Percentiles rank a stretch among this genome's conserved stretches.
phyloP scores from a whole-genome alignment of 805 yeast genomes.

The Saturnispora halmiae region DNA sequence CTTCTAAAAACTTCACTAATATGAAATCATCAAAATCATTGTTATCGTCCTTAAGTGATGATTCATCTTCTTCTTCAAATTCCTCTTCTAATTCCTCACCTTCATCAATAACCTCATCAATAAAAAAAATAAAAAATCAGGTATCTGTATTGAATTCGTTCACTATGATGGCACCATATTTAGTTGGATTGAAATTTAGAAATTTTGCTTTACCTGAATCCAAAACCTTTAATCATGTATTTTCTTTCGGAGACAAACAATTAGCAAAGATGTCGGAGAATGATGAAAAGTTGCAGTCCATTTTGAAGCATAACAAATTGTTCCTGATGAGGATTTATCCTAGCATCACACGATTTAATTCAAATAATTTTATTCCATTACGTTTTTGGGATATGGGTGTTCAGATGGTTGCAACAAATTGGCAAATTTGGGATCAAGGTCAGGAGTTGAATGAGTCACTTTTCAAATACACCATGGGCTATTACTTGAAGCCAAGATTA shows the following conservation, averaged over 20 bases:
- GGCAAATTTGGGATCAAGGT: constrained; percentile 90
- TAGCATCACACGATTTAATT: constrained; percentile 61
- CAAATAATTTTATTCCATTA: constrained; percentile 76
- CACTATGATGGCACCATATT: constrained; percentile 57
- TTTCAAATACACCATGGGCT: constrained; percentile 62
- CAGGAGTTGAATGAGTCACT: constrained; percentile 82
- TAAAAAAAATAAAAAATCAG: constrained; percentile 18
- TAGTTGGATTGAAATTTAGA: constrained; percentile 67
- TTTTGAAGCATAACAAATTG: constrained; percentile 68
- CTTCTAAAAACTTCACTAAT: constrained; percentile 20
- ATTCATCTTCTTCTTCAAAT: constrained; percentile 14
- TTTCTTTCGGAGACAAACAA: constrained; percentile 75
- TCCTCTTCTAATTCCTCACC: constrained; percentile 27
- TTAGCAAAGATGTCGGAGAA: constrained; percentile 58
- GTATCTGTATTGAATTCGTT: constrained; percentile 33
- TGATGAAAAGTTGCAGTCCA: constrained; percentile 39
- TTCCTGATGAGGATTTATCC: constrained; percentile 85
- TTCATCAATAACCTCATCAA: constrained; percentile 11
- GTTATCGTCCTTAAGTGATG: constrained; percentile 1
- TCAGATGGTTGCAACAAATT: constrained; percentile 93
- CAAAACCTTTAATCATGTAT: constrained; percentile 69
- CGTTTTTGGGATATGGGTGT: constrained; percentile 76
- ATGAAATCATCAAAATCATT: background rate
- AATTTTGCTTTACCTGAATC: constrained; percentile 84
- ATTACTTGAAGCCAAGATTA: constrained; percentile 61